phyloP scores from a whole-genome alignment of 1,284 basidiomycete genomes.

The Schizophyllum amplum region DNA sequence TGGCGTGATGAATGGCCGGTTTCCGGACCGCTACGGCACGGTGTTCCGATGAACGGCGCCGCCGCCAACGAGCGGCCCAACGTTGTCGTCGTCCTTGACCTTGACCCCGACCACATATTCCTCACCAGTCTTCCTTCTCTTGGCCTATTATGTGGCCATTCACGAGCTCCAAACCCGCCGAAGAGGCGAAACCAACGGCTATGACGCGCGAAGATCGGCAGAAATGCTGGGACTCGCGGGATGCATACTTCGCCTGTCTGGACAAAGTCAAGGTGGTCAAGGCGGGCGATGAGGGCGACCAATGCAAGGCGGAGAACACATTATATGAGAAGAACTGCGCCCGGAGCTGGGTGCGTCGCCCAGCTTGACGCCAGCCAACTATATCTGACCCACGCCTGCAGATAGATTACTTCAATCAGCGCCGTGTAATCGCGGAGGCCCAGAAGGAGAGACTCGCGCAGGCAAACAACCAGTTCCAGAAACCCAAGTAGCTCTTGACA shows the following conservation, averaged over 20 bases:
- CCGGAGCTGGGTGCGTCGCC: conserved; percentile 68
- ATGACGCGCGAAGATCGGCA: conserved; percentile 49
- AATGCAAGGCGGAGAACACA: conserved; percentile 44
- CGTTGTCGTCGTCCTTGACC: no score
- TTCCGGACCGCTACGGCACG: no score
- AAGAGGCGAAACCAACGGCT: conserved; percentile 29
- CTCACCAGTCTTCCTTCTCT: no score
- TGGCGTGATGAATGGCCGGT: no score
- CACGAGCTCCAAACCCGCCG: conserved; percentile 17
- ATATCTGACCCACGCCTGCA: conserved; percentile 22
- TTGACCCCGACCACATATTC: no score
- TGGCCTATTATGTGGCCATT: conserved; percentile 24
- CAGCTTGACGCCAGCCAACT: conserved; percentile 1
- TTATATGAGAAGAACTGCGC: conserved; percentile 63
- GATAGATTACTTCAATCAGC: conserved; percentile 82
- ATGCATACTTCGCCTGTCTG: conserved; percentile 71
- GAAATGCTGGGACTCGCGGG: conserved; percentile 71
- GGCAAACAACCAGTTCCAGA: conserved; percentile 17
- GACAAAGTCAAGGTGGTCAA: conserved; percentile 57
- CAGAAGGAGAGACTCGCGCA: conserved; percentile 61
- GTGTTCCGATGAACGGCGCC: no score
- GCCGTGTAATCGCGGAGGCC: conserved; percentile 64
- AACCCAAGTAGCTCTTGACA: no score
- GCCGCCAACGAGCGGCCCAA: no score
- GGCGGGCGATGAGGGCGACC: conserved; percentile 54